Conservation (phyloP, 2,329 filamentous ascomycete genomes). For the Alternaria sp. region DNA sequence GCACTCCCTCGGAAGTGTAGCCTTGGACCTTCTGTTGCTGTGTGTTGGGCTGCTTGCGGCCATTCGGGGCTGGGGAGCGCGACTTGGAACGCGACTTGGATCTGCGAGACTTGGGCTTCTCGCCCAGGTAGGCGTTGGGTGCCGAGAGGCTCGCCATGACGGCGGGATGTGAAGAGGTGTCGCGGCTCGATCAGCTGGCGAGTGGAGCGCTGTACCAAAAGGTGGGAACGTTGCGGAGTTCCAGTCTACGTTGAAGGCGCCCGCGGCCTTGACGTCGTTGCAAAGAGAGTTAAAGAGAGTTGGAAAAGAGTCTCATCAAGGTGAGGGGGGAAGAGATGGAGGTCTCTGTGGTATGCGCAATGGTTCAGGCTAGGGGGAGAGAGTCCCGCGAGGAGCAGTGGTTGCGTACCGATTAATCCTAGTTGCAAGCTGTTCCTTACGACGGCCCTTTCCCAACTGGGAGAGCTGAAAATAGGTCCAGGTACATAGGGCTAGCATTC, state of each 20-base stretch:
- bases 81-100: constrained; percentile 42
- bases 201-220: constrained; percentile 17
- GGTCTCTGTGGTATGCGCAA: constrained; percentile 32
- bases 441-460: constrained; percentile 26
- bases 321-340: constrained; percentile 19
- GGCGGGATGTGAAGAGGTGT: constrained; percentile 31
- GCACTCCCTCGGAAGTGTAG: constrained; percentile 79
- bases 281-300: constrained; percentile 43
- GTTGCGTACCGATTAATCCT: constrained; percentile 35
- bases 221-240: constrained; percentile 12
- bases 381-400: constrained; percentile 23
- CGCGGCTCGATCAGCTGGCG: constrained; percentile 28
- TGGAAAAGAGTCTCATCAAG: constrained; percentile 38
- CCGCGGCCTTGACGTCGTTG: constrained; percentile 3
- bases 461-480: constrained; percentile 28
- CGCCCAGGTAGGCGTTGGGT: constrained; percentile 38
- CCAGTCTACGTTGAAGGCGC: constrained; percentile 5
- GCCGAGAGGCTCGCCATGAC: constrained; percentile 45
- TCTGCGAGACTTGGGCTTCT: constrained; percentile 40
- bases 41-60: constrained; percentile 42
- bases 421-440: constrained; percentile 39
- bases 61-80: constrained; percentile 37
- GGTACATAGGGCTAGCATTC: not conserved
- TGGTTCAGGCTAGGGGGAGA: constrained; percentile 32
- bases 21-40: constrained; percentile 51